These are phyloP conservation scores for Plantago coronopus DNA, from an alignment of 305 asterid species.

Conservation along the genomic window DNA sequence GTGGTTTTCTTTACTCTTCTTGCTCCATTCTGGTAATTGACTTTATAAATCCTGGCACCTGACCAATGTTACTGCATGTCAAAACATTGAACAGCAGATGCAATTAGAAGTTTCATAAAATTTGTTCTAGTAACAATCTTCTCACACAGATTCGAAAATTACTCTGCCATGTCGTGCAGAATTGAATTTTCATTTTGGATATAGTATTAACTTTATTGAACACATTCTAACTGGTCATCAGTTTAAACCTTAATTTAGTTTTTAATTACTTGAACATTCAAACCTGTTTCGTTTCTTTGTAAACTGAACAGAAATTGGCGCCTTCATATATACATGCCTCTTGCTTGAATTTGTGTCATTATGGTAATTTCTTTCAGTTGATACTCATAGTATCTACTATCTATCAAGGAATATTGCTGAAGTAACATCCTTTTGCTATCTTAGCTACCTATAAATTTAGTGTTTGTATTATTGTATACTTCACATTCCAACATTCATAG, in stretches of 20 bases:
- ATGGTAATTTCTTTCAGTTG: too few relatives aligned
- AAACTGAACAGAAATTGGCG: constrained; percentile 1
- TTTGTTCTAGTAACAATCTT: too few relatives aligned
- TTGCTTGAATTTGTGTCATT: constrained; percentile 1
- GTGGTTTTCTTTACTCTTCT: constrained; percentile 3
- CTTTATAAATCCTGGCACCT: background rate
- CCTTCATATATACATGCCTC: constrained; percentile 7
- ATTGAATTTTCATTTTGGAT: background rate
- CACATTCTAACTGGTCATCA: background rate
- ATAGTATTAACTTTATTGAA: background rate
- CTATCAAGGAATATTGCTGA: too few relatives aligned
- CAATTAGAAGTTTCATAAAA: background rate
- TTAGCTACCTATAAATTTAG: too few relatives aligned
- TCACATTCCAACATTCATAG: too few relatives aligned
- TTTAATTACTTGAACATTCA: background rate
- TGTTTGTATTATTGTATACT: too few relatives aligned
- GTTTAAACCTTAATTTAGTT: background rate
- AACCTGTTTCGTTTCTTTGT: background rate
- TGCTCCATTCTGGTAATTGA: too few relatives aligned
- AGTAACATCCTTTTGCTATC: too few relatives aligned
- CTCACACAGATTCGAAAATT: background rate
- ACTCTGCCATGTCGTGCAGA: background rate
- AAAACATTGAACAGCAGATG: constrained; percentile 8
- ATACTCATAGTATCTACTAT: background rate
- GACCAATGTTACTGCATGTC: background rate